Evolutionary conservation across 2,329 filamentous ascomycete species (phyloP), one percentile per base, ranked within the genome.

Genomic region (Epicoccum nigrum): DNA sequence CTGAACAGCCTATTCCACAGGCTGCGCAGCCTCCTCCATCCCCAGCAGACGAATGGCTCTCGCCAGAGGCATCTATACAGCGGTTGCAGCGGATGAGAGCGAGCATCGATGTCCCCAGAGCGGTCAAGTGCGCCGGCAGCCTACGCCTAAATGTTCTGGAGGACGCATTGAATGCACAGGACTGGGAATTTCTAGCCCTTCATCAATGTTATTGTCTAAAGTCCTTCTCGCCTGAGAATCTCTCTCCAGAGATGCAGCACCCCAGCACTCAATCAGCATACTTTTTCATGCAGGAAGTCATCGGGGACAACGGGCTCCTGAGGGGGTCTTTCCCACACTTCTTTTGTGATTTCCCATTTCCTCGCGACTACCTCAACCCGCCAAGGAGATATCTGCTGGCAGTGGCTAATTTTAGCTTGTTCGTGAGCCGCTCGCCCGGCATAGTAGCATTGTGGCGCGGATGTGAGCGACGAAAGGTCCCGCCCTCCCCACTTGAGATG

Each of bases 401-500:
- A 51, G 56, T 51, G 25, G 20, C 54, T 7, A 60, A 54, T 7
- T 58, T 78, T 19, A 12, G 51, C 0, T 50, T 75, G 12, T 78
- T 86, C 13, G 68, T 77, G 16, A 50, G 59, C 0, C 82, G 79
- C 39, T 71, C 62, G 4, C 19, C 20, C 2, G 41, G 55, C 11
- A 65, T 53, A 16, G 20, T 27, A 3, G 15, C 17, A 1, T 19
- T 71, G 13, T 60, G 33, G 40, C 9, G 20, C 2, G 17, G 5
- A 27, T 76, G 56, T 56, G 50, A 46, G 32, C 30, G 41, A 27
- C 64, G 51, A 58, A 54, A 56, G 2, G 82, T 78, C 58, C 85
- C 85, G 3, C 80, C 84, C 4, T 69, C 85, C n/a, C 77, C 83
- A 27, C 75, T 78, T 45, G 85, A 88, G 59, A 69, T 88, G 21